Base-by-base conservation (phyloP, 495 filamentous ascomycete species). In the Penicillium dipodomyicola region DNA sequence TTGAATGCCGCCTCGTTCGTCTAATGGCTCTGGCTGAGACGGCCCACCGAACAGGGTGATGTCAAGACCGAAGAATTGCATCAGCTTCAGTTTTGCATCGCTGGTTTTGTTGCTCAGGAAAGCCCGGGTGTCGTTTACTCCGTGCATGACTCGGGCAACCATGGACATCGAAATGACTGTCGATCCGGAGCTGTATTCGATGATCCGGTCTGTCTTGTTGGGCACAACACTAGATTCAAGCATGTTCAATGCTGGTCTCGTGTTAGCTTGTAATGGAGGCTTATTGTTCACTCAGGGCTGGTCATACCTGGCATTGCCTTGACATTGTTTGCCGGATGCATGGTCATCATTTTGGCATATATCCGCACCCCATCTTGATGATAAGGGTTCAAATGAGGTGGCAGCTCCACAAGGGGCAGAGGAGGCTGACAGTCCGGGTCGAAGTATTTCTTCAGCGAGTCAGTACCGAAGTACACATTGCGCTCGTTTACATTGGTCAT, bases 281-380 rank as follows among this genome's bases (percentile, higher is more conserved):
- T 9, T 41, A 4, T 12, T 2, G 12, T 33, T 23, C 29, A 7
- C 22, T 2, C n/a, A 20, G 23, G 8, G 11, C n/a, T 17, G 15
- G 8, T 59, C 72, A 10, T 73, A 83, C 82, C 83, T 63, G 83
- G 83, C 65, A 86, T 74, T 5, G 80, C 79, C 55, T 86, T 86
- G 62, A 86, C 83, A 59, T 85, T 86, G 52, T 85, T 81, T 35
- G 82, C 82, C 17, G 83, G 83, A 56, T 82, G 78, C 70, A 77
- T 76, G 17, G 80, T 83, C 74, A 86, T 77, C 80, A 86, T 79
- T 69, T 86, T 86, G 14, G 82, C 82, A 60, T 82, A 86, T 49
- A 86, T 83, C 17, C 82, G 76, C 11, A 86, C 80, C 4, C 79
- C 80, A 79, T 86, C 81, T 25, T 74, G 30, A 27, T 73, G 65